phyloP scores from a whole-genome alignment of 1,284 basidiomycete genomes.

The Moniliophthora roreri region DNA sequence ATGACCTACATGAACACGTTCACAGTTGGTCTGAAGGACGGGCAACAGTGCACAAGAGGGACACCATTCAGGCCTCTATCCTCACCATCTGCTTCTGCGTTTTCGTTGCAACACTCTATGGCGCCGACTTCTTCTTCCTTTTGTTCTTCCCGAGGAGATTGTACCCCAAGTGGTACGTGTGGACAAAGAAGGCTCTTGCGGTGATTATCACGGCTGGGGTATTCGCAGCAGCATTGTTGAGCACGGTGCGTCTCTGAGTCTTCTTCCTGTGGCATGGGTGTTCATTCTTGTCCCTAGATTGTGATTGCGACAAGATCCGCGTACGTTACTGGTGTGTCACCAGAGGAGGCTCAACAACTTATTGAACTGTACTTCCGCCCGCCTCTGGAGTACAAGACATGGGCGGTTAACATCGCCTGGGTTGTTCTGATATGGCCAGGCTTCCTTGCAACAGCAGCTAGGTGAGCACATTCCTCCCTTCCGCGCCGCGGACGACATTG shows the following conservation, averaged over 20 bases:
- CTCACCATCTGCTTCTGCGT: conserved; percentile 32
- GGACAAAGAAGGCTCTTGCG: conserved; percentile 21
- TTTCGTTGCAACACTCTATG: conserved; percentile 32
- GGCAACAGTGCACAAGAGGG: conserved; percentile 28
- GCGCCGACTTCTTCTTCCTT: conserved; percentile 35
- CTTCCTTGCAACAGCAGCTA: conserved; percentile 22
- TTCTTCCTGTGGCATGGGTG: no score
- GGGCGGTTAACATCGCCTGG: conserved; percentile 29
- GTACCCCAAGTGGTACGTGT: conserved; percentile 31
- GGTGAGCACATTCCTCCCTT: conserved; percentile 15
- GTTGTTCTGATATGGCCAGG: conserved; percentile 31
- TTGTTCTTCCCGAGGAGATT: conserved; percentile 29
- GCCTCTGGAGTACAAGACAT: conserved; percentile 27
- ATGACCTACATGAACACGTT: conserved; percentile 26
- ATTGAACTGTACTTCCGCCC: conserved; percentile 24
- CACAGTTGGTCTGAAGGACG: conserved; percentile 16
- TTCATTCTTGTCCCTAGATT: conserved; percentile 23
- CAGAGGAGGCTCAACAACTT: conserved; percentile 15
- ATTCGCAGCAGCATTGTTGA: conserved; percentile 25
- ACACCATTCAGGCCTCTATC: conserved; percentile 27
- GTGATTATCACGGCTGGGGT: conserved; percentile 26
- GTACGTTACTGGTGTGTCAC: conserved; percentile 24
- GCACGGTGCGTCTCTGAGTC: no score
- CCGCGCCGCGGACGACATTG: not conserved
- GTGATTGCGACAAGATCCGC: conserved; percentile 24